Base-by-base conservation (phyloP, 176 grass and related monocot species). In the Dactylis glomerata region DNA sequence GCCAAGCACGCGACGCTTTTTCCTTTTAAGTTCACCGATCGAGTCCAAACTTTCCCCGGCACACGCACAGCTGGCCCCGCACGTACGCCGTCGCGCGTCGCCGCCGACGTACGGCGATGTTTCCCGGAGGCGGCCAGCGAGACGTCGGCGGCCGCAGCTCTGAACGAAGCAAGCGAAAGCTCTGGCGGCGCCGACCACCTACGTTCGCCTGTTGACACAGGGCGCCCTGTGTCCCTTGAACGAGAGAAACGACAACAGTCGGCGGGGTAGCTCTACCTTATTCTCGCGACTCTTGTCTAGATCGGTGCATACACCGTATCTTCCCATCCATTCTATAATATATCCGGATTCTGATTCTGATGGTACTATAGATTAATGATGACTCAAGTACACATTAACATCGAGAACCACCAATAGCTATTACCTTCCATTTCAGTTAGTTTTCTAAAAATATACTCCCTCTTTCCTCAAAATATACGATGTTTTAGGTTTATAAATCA, bases 151-250 rank as follows among this genome's bases (percentile, higher is more conserved):
- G n/a, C 24, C 69, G 68, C 38, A 27, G 19, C 15, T 22, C 5
- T 17, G 38, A 86, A 10, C n/a, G n/a, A 86, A 10, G 38, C 40
- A 71, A 49, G 30, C 20, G 22, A 28, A 45, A 59, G 47, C 50
- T 45, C 26, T 9, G 10, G 55, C 72, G 61, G 72, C 71, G 15
- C 61, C 86, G 79, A 68, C 61, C 86, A 67, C 77, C 77, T 7
- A 19, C 68, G 13, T n/a, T n/a, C n/a, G n/a, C 41, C 6, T 2
- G 26, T 62, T 13, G 26, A 62, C 10, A 11, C 41, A 20, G 17
- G 77, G 81, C 67, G n/a, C 77, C 64, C 27, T 2, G 3, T 17
- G 46, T 66, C 45, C 38, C 32, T 32, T 8, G 37, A 13, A 10
- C n/a, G 50, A 38, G 2, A 1, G 9, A 19, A 40, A 57, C 36